These are phyloP conservation scores for Candida coquimbonensis DNA, from an alignment of 805 yeast genomes.

Conservation along the genomic window DNA sequence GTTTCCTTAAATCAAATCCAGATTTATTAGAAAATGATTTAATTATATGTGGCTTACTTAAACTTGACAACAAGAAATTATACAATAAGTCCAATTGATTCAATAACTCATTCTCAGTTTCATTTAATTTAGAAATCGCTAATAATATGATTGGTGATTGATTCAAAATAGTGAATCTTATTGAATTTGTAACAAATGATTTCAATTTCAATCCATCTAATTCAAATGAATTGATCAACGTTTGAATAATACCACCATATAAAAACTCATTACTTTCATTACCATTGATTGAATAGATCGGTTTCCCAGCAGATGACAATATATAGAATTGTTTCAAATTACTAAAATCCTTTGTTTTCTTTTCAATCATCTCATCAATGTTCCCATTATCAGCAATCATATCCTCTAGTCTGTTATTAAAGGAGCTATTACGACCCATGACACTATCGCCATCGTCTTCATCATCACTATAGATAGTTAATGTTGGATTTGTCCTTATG, in stretches of 20 bases:
- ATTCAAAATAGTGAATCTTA: constrained; percentile 51
- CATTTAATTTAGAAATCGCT: constrained; percentile 55
- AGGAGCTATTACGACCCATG: constrained; percentile 1
- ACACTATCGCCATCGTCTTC: constrained; percentile 11
- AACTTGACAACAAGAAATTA: constrained; percentile 71
- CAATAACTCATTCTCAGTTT: constrained; percentile 41
- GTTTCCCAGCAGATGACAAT: constrained; percentile 81
- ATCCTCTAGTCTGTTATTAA: constrained; percentile 18
- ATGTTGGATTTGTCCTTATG: constrained; percentile 23
- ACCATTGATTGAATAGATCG: constrained; percentile 52
- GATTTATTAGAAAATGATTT: constrained; percentile 63
- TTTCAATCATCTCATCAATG: no score
- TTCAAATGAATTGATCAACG: constrained; percentile 66
- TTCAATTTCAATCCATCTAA: constrained; percentile 32
- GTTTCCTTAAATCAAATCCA: constrained; percentile 74
- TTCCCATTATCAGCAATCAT: constrained; percentile 10
- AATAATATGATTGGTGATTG: constrained; percentile 67
- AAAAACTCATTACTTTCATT: constrained; percentile 45
- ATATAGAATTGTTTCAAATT: constrained; percentile 63
- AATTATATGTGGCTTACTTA: constrained; percentile 72
- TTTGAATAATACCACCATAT: constrained; percentile 74
- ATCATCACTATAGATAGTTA: constrained; percentile 23
- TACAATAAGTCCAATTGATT: constrained; percentile 69
- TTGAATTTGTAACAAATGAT: constrained; percentile 40
- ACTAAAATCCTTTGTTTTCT: no score